A percentile compares a stretch with the other conserved stretches of the same genome.
phyloP scores from a whole-genome alignment of 2,329 filamentous ascomycete genomes.

The Talaromyces sp. region DNA sequence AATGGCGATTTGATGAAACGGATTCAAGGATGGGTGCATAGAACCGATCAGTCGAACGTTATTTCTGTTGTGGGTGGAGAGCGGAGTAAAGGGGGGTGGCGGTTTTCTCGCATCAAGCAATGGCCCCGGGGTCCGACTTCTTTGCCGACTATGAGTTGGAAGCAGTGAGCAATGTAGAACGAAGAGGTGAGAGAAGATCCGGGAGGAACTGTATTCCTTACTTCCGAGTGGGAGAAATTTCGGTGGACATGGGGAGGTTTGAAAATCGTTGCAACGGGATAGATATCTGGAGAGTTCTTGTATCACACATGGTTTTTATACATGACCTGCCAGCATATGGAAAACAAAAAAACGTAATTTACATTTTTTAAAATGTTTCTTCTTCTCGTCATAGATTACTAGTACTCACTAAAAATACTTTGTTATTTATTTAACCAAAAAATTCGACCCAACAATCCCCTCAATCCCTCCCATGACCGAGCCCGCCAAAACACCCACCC shows the following conservation, averaged over 20 bases:
- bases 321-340: background rate
- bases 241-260: too few species aligned
- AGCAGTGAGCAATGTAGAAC: background rate
- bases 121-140: background rate
- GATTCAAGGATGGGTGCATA: background rate
- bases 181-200: background rate
- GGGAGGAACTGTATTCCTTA: too few species aligned
- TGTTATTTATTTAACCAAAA: background rate
- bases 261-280: too few species aligned
- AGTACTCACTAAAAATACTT: too few species aligned
- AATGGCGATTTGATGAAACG: background rate
- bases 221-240: too few species aligned
- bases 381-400: too few species aligned
- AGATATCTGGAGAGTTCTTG: too few species aligned
- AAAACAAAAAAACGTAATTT: background rate
- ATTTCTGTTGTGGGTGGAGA: background rate
- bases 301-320: background rate
- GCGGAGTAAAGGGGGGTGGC: background rate
- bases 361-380: too few species aligned
- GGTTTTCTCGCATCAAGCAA: background rate
- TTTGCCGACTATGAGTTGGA: background rate
- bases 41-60: background rate
- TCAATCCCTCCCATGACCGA: constrained; percentile 31
- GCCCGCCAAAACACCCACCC: constrained; percentile 47
- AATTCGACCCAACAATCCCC: constrained; percentile 18